Conservation (phyloP, 2,329 filamentous ascomycete species). For the Atkinsonella hypoxylon region DNA sequence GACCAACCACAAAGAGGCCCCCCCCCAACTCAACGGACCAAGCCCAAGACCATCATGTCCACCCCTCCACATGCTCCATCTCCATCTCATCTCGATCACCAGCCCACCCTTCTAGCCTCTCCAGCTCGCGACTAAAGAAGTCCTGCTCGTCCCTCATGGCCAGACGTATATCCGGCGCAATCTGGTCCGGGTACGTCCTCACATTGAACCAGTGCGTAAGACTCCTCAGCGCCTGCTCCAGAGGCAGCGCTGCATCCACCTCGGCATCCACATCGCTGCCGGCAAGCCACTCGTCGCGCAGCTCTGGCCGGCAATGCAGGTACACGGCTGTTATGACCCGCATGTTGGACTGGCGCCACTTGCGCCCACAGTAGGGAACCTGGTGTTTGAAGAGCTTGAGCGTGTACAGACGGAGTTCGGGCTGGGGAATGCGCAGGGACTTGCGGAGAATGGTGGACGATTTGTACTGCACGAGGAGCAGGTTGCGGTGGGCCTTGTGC, state of each 20-base stretch:
- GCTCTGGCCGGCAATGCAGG: slow-evolving; percentile 80
- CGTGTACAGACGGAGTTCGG: slow-evolving; percentile 79
- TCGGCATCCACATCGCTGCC: slow-evolving; percentile 87
- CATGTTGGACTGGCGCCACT: slow-evolving; percentile 98
- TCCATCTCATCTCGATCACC: slow-evolving; percentile 26
- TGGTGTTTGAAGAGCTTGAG: slow-evolving; percentile 98
- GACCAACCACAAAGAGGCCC: too few relatives aligned
- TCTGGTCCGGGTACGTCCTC: slow-evolving; percentile 66
- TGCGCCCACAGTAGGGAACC: slow-evolving; percentile 93
- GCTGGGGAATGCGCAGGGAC: slow-evolving; percentile 80
- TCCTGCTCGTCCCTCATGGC: slow-evolving; percentile 62
- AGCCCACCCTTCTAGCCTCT: slow-evolving; percentile 51
- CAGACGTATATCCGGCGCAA: slow-evolving; percentile 46
- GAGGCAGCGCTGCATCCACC: slow-evolving; percentile 80
- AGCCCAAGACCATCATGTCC: slow-evolving; percentile 8
- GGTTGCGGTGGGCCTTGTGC: slow-evolving; percentile 84
- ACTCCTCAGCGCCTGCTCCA: slow-evolving; percentile 81
- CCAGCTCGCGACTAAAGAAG: slow-evolving; percentile 67
- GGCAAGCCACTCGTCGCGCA: slow-evolving; percentile 89
- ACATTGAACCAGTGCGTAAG: slow-evolving; percentile 94
- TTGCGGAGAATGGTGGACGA: slow-evolving; percentile 86
- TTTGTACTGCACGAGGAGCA: slow-evolving; percentile 92
- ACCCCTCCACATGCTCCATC: slow-evolving; percentile 21
- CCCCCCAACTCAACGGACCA: too few relatives aligned
- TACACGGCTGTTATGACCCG: slow-evolving; percentile 96